Evolutionary conservation across 805 yeast genomes (phyloP).

Genomic region (Schwanniomyces polymorphus): DNA sequence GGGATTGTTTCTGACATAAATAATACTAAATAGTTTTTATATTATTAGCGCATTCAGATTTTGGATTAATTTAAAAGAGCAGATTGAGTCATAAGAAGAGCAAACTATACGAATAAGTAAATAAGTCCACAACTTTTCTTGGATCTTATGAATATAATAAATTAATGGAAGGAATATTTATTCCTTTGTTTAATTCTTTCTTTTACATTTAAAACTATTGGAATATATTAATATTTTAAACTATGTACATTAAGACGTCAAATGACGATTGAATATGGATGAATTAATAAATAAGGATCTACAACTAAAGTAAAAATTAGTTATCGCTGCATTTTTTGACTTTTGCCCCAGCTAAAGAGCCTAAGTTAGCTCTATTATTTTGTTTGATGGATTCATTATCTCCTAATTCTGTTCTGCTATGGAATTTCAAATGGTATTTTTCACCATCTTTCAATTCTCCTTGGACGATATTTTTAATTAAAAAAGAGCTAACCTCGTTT

Average conservation of each 20-base stretch:
- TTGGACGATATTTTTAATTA: slow-evolving; percentile 82
- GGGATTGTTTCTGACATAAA: slow-evolving; percentile 9
- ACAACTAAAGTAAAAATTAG: background rate
- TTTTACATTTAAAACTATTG: too few relatives aligned
- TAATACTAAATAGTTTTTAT: too few relatives aligned
- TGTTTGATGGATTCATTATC: slow-evolving; percentile 80
- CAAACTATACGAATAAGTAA: too few relatives aligned
- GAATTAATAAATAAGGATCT: background rate
- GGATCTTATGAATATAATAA: too few relatives aligned
- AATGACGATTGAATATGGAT: background rate
- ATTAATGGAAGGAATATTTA: too few relatives aligned
- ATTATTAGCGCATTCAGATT: too few relatives aligned
- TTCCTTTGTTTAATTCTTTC: too few relatives aligned
- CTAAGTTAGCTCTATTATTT: slow-evolving; percentile 41
- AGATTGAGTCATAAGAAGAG: too few relatives aligned
- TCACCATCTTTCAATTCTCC: slow-evolving; percentile 54
- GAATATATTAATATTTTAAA: background rate
- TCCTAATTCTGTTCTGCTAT: slow-evolving; percentile 82
- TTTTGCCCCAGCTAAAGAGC: slow-evolving; percentile 55
- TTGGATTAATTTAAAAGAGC: too few relatives aligned
- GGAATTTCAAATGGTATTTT: slow-evolving; percentile 64
- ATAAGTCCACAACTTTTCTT: too few relatives aligned
- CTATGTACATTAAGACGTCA: background rate
- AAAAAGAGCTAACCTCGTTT: slow-evolving; percentile 68
- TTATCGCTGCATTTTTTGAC: slow-evolving; percentile 30